Evolutionary conservation across 495 filamentous ascomycete genomes (phyloP).

Genomic region (Tuber magnatum): DNA sequence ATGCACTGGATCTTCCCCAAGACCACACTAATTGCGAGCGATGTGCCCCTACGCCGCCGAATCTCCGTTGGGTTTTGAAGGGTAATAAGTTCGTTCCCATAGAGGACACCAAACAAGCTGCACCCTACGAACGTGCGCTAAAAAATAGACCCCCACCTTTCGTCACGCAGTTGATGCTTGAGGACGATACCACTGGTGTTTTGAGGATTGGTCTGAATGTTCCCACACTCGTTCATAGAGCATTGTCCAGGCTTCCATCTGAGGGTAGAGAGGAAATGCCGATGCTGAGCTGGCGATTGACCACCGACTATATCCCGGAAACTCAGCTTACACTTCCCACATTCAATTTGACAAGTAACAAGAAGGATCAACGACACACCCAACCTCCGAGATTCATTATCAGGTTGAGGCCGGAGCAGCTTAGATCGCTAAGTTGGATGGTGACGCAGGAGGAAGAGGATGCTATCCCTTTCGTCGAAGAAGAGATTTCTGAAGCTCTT

Average conservation of each 20-base stretch:
- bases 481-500: constrained; percentile 62
- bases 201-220: constrained; percentile 52
- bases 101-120: constrained; percentile 42
- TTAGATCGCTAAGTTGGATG: constrained; percentile 63
- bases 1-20: constrained; percentile 22
- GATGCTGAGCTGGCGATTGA: constrained; percentile 49
- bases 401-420: constrained; percentile 51
- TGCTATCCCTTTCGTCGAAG: constrained; percentile 50
- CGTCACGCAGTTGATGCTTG: constrained; percentile 44
- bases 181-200: constrained; percentile 34
- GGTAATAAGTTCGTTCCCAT: constrained; percentile 38
- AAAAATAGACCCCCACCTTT: constrained; percentile 48
- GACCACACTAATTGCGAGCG: constrained; percentile 33
- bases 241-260: constrained; percentile 44
- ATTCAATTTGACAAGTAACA: constrained; percentile 48
- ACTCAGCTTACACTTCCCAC: constrained; percentile 38
- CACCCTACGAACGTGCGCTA: constrained; percentile 41
- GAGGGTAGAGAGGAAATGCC: constrained; percentile 19
- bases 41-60: constrained; percentile 42
- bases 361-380: constrained; percentile 39
- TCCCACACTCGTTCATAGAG: constrained; percentile 52
- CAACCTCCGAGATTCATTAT: constrained; percentile 46
- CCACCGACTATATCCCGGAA: constrained; percentile 46
- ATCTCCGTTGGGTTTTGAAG: constrained; percentile 40
- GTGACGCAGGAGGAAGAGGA: constrained; percentile 50